Base-by-base conservation (phyloP, 306 rosid species). In the Quercus variabilis region DNA sequence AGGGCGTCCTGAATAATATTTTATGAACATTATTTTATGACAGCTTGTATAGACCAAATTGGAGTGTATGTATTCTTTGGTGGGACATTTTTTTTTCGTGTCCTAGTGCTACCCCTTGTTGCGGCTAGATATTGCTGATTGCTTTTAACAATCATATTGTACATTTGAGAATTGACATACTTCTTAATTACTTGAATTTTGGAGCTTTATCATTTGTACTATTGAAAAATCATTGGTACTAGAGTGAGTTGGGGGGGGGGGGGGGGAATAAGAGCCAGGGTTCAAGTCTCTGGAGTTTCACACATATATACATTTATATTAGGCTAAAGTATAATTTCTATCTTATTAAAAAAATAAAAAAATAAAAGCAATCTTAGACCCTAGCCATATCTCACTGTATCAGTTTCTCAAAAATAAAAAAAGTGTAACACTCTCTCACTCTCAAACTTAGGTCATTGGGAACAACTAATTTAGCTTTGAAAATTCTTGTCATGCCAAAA, bases 1-100 rank as follows among this genome's bases (percentile, higher is more conserved):
- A 88, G 83, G 92, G 92, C 78, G 89, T 90, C 52, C 76, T 87
- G 76, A 84, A 80, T 71, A 79, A 76, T 79, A 23, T 23, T 23
- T 82, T 86, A 75, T 85, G 85, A 87, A 62, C 59, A 73, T 49
- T 11, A 76, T 46, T 15, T 59, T 51, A 63, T 76, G 35, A 69
- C 63, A 38, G 65, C 74, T 73, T 83, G 81, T 79, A 82, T 84
- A 82, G 14, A 85, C 74, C 75, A 63, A 70, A 75, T 58, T 69
- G 74, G 79, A 75, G 73, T 72, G 67, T 78, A 12, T 23, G 67
- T 38, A 35, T 35, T 58, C 63, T 2, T 78, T 41, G 60, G 73
- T 71, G 64, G 80, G 70, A 82, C 73, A 70, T 73, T 83, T 79
- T 88, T 88, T 64, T 46, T 46, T 0, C 1, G 4, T 58, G 82